phyloP scores from a whole-genome alignment of 1,284 basidiomycete species.

The Wallemia hederae region DNA sequence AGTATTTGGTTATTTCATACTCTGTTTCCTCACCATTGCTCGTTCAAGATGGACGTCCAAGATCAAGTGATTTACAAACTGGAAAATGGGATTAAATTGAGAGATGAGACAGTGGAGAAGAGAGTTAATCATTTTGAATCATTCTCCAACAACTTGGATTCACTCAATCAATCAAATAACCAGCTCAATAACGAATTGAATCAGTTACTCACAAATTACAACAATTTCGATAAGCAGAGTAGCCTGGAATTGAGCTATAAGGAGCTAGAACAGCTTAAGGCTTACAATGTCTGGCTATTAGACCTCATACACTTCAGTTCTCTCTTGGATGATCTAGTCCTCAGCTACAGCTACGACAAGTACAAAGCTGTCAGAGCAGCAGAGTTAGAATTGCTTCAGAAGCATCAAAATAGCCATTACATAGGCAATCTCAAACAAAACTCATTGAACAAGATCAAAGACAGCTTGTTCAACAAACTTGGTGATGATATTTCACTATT shows the following conservation, averaged over 20 bases:
- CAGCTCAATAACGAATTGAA: background rate
- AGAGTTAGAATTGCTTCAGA: background rate
- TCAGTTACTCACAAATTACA: background rate
- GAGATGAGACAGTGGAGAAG: background rate
- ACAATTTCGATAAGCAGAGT: background rate
- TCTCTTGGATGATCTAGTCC: background rate
- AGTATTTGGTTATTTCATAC: slow-evolving; percentile 18
- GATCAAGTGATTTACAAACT: background rate
- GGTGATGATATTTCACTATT: background rate
- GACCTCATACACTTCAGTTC: background rate
- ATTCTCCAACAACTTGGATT: background rate
- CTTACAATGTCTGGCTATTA: background rate
- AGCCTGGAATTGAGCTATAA: background rate
- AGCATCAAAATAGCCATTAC: background rate
- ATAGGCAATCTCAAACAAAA: background rate
- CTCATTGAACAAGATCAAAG: background rate
- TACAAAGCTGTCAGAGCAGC: background rate
- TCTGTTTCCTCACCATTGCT: background rate
- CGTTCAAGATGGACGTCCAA: background rate
- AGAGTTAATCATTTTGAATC: background rate
- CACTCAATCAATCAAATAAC: background rate
- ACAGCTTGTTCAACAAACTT: background rate
- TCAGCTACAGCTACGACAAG: background rate
- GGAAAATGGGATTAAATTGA: background rate
- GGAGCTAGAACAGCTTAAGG: background rate